phyloP scores from a whole-genome alignment of 768 basidiomycete species.

The Hericium coralloides region DNA sequence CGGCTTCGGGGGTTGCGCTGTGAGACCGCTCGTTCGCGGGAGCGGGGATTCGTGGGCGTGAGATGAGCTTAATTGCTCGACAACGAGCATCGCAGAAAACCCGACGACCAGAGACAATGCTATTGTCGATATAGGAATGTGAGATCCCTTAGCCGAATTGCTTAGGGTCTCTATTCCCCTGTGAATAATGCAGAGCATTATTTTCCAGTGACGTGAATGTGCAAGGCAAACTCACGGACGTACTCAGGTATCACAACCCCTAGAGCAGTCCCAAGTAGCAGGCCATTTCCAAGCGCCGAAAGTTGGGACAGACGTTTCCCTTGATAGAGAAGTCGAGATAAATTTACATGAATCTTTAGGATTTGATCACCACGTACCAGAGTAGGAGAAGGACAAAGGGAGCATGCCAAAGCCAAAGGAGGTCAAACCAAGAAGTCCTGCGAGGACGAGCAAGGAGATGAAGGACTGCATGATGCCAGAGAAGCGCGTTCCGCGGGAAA shows the following conservation, averaged over 20 bases:
- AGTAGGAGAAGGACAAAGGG: slow-evolving; percentile 67
- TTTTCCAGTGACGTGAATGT: background rate
- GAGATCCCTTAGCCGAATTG: slow-evolving; percentile 20
- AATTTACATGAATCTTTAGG: background rate
- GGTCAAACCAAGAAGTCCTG: slow-evolving; percentile 46
- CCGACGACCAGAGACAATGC: slow-evolving; percentile 59
- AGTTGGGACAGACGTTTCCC: slow-evolving; percentile 35
- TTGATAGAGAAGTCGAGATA: slow-evolving; percentile 12
- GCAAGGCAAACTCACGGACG: slow-evolving; percentile 24
- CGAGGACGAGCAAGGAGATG: slow-evolving; percentile 44
- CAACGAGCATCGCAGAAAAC: slow-evolving; percentile 52
- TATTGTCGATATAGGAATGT: slow-evolving; percentile 39
- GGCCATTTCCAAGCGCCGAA: slow-evolving; percentile 64
- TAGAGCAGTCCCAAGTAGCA: slow-evolving; percentile 83
- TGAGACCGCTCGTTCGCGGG: slow-evolving; percentile 18
- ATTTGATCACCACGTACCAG: slow-evolving; percentile 36
- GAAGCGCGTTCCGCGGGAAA: background rate
- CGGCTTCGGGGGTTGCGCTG: background rate
- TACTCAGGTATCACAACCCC: slow-evolving; percentile 93
- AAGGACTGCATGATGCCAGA: slow-evolving; percentile 23
- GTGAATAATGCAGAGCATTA: background rate
- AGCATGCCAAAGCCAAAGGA: slow-evolving; percentile 66
- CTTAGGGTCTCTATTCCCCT: slow-evolving; percentile 68
- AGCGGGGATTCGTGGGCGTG: slow-evolving; percentile 35
- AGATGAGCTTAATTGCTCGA: slow-evolving; percentile 54